phyloP scores from a whole-genome alignment of 164 flowering plant species.

The Litsea cubeba region DNA sequence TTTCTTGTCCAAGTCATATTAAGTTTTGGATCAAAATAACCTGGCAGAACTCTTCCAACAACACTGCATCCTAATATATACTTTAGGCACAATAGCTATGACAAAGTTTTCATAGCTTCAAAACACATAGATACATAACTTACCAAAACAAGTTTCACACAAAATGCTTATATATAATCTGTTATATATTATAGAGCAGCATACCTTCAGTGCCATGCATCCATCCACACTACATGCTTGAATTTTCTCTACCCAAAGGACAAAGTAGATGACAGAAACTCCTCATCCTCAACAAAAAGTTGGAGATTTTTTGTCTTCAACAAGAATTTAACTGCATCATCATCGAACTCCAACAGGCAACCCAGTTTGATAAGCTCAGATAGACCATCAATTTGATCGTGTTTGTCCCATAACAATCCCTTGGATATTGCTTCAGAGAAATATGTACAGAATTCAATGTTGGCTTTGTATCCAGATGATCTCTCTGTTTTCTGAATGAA shows the following conservation, averaged over 20 bases:
- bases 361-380: slow-evolving; percentile 57
- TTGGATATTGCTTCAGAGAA: slow-evolving; percentile 52
- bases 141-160: neutral
- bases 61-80: too few species aligned
- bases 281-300: slow-evolving; percentile 46
- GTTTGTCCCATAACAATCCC: slow-evolving; percentile 55
- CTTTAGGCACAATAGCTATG: neutral
- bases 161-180: neutral
- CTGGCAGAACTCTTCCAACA: too few species aligned
- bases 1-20: too few species aligned
- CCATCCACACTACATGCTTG: neutral
- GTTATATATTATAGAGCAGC: neutral
- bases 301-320: slow-evolving; percentile 58
- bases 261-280: slow-evolving; percentile 14
- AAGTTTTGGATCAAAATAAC: too few species aligned
- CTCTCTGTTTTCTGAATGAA: slow-evolving; percentile 35
- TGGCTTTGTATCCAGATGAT: slow-evolving; percentile 22
- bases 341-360: slow-evolving; percentile 46
- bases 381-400: slow-evolving; percentile 33
- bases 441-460: slow-evolving; percentile 42
- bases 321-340: slow-evolving; percentile 42
- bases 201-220: neutral
- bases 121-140: neutral
- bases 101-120: neutral
- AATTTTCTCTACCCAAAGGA: neutral